Percentiles rank a stretch among this genome's conserved stretches.
Conservation (phyloP, 352 stramenopile species). For the Paralagenidium karlingii region DNA sequence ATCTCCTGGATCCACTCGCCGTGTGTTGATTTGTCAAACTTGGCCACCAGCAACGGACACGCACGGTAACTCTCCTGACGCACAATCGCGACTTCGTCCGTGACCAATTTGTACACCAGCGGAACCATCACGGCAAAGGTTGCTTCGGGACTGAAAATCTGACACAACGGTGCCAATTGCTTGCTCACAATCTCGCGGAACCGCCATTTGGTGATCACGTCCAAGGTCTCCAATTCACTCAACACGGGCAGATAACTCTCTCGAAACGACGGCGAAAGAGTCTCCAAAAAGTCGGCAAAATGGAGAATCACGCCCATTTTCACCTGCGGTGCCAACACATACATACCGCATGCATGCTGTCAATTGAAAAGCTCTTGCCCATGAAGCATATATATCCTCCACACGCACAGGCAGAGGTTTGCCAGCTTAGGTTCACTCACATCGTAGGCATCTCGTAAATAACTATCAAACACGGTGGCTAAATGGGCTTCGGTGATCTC, state of each 20-base stretch:
- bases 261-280: constrained; percentile 52
- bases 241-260: constrained; percentile 75
- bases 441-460: constrained; percentile 69
- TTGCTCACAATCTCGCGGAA: constrained; percentile 61
- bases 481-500: constrained; percentile 73
- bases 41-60: constrained; percentile 44
- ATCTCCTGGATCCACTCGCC: constrained; percentile 30
- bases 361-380: too few relatives aligned
- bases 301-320: constrained; percentile 72
- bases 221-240: constrained; percentile 40
- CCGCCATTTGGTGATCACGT: constrained; percentile 77
- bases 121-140: constrained; percentile 71
- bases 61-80: constrained; percentile 59
- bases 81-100: constrained; percentile 57
- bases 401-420: too few relatives aligned
- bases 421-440: too few relatives aligned
- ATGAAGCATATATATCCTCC: too few relatives aligned
- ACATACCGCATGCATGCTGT: too few relatives aligned
- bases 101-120: constrained; percentile 62
- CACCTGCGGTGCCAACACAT: constrained; percentile 19
- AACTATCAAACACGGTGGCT: constrained; percentile 69
- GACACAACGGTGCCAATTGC: constrained; percentile 61
- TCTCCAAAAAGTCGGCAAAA: constrained; percentile 75
- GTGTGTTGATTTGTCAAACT: constrained; percentile 25
- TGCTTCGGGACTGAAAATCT: constrained; percentile 46